Conservation (phyloP, 345 rosid species). For the Arabidopsis thaliana region DNA sequence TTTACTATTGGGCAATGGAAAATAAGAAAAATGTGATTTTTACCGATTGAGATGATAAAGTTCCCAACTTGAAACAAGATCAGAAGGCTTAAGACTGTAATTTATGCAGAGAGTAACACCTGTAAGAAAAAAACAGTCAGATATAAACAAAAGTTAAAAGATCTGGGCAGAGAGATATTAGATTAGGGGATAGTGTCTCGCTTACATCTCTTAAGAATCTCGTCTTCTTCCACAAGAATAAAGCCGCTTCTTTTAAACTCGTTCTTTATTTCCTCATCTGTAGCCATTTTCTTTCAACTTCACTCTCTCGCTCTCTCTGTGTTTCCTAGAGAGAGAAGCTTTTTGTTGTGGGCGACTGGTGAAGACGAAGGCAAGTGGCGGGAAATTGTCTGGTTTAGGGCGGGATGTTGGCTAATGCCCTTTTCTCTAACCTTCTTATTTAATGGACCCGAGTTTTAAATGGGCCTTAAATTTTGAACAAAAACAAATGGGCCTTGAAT, state of each 20-base stretch:
- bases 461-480: slow-evolving; percentile 20
- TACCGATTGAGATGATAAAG: slow-evolving; percentile 87
- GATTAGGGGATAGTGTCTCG: slow-evolving; percentile 6
- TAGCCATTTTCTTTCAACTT: slow-evolving; percentile 42
- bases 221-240: slow-evolving; percentile 61
- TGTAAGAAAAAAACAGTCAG: slow-evolving; percentile 30
- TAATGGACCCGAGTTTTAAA: background rate
- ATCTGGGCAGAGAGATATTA: background rate
- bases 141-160: background rate
- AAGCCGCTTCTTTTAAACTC: slow-evolving; percentile 73
- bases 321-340: slow-evolving; percentile 46
- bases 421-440: background rate
- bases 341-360: slow-evolving; percentile 30
- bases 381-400: slow-evolving; percentile 49
- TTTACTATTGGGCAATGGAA: background rate
- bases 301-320: slow-evolving; percentile 39
- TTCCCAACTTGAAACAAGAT: slow-evolving; percentile 94
- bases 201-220: slow-evolving; percentile 72
- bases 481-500: too few relatives aligned
- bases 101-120: slow-evolving; percentile 83
- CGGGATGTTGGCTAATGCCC: slow-evolving; percentile 28
- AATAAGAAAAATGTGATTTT: slow-evolving; percentile 1
- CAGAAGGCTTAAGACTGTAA: slow-evolving; percentile 71
- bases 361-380: slow-evolving; percentile 54
- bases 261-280: slow-evolving; percentile 74